Evolutionary conservation across 2,329 filamentous ascomycete species (phyloP).

Genomic region (Fusarium sulawesiense): DNA sequence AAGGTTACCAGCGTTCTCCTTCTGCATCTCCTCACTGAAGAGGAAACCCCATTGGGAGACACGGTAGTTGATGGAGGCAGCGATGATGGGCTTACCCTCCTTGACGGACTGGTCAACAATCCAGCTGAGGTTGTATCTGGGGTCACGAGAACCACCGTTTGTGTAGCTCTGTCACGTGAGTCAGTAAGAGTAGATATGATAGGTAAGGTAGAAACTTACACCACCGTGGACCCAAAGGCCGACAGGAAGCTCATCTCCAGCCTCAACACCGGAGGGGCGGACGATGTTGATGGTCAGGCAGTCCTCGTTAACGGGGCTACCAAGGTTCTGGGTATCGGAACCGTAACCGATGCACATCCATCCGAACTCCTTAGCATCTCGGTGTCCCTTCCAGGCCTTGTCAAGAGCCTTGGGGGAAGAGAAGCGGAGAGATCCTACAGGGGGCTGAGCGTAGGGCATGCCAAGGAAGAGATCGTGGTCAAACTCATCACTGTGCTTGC

Average conservation of each 20-base stretch:
- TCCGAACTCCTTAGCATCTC: constrained; percentile 59
- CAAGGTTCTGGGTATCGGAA: constrained; percentile 45
- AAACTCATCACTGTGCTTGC: constrained; percentile 20
- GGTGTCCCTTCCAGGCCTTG: constrained; percentile 54
- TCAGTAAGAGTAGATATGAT: constrained; percentile 6
- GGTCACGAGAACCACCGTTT: constrained; percentile 42
- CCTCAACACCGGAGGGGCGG: constrained; percentile 41
- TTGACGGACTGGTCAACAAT: constrained; percentile 63
- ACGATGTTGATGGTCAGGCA: constrained; percentile 45
- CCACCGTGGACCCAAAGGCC: constrained; percentile 69
- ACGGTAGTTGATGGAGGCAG: constrained; percentile 63
- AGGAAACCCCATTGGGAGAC: constrained; percentile 65
- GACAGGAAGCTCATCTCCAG: constrained; percentile 62
- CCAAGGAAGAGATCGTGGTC: constrained; percentile 36
- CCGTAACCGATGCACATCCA: constrained; percentile 64
- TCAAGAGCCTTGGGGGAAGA: constrained; percentile 62
- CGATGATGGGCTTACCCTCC: constrained; percentile 62
- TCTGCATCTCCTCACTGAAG: constrained; percentile 55
- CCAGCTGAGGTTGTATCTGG: constrained; percentile 70
- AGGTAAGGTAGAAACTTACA: constrained; percentile 21
- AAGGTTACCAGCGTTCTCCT: constrained; percentile 60
- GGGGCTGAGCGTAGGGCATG: constrained; percentile 40
- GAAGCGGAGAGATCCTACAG: constrained; percentile 65
- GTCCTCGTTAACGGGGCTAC: constrained; percentile 41
- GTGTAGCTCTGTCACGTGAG: constrained; percentile 33